These are phyloP conservation scores for Tarenaya hassleriana DNA, from an alignment of 345 rosid genomes.

Conservation along the genomic window DNA sequence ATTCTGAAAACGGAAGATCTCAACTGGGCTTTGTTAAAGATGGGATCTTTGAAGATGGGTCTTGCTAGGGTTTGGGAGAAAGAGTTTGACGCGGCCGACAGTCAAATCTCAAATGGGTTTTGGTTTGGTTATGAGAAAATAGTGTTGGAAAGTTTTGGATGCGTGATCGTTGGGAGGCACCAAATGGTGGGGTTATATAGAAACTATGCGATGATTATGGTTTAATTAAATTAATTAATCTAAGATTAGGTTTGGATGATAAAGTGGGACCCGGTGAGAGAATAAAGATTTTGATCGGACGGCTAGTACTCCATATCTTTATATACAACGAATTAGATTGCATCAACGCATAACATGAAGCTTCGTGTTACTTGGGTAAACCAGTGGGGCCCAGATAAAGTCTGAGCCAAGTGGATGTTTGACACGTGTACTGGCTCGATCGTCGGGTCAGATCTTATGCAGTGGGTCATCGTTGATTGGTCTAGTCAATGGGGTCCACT, in stretches of 20 bases:
- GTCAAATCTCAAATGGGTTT: too few species aligned
- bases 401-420: too few species aligned
- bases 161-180: conserved; percentile 12
- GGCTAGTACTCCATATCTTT: neutral
- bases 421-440: too few species aligned
- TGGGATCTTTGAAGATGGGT: too few species aligned
- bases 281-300: too few species aligned
- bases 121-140: neutral
- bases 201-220: conserved; percentile 2
- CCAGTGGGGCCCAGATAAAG: too few species aligned
- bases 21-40: neutral
- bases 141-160: conserved; percentile 9
- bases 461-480: too few species aligned
- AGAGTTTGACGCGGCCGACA: too few species aligned
- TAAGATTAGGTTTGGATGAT: neutral
- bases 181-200: conserved; percentile 22
- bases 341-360: conserved; percentile 9
- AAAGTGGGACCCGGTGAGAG: too few species aligned
- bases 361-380: conserved; percentile 15
- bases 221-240: conserved; percentile 6
- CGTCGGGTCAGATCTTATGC: too few species aligned
- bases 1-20: neutral
- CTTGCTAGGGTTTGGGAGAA: too few species aligned
- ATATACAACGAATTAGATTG: conserved; percentile 17
- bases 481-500: neutral